Evolutionary conservation across 2,329 filamentous ascomycete genomes (phyloP), one percentile per base, ranked within the genome.

Genomic region (Trematosphaeria pertusa): DNA sequence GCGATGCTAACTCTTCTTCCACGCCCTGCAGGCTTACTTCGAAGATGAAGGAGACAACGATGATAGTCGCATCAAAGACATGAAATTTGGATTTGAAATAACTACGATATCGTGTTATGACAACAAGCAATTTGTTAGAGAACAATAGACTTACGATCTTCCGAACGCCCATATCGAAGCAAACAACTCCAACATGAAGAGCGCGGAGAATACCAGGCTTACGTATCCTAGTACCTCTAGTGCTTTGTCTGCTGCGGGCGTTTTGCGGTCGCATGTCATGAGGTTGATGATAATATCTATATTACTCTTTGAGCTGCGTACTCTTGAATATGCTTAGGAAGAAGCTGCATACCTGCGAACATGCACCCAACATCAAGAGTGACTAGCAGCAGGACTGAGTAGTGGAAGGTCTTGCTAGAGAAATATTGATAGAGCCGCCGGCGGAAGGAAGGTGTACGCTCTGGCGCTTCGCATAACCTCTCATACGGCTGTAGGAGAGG

Each of bases 141-240:
- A n/a, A n/a, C n/a, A n/a, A n/a, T n/a, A n/a, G n/a, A 37, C 78
- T 63, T 71, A 87, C 84, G 71, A 57, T 22, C 75, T 69, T 2
- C 86, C 85, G 73, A 86, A 87, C 3, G 82, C 82, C 74, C 83
- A 83, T 2, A 87, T 67, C 21, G 78, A 81, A 2, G 80, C 70
- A 8, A 79, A 43, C 65, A 89, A 68, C 69, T 89, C 87, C 0
- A 78, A 57, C 74, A 89, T 76, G 64, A 89, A 89, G 20, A 88
- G 60, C 55, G 78, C 82, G 44, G 82, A 86, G 62, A 88, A 84
- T 2, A 81, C 73, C 34, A 88, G 67, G 5, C 83, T 81, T 24
- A 81, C 69, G 2, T 77, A 71, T 10, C 78, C 78, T 31, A 88
- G 70, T 0, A 64, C 74, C 8, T 75, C 63, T 18, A 74, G 61